Evolutionary conservation across 1,284 basidiomycete genomes (phyloP).

Genomic region (Entoloma clypeatum): DNA sequence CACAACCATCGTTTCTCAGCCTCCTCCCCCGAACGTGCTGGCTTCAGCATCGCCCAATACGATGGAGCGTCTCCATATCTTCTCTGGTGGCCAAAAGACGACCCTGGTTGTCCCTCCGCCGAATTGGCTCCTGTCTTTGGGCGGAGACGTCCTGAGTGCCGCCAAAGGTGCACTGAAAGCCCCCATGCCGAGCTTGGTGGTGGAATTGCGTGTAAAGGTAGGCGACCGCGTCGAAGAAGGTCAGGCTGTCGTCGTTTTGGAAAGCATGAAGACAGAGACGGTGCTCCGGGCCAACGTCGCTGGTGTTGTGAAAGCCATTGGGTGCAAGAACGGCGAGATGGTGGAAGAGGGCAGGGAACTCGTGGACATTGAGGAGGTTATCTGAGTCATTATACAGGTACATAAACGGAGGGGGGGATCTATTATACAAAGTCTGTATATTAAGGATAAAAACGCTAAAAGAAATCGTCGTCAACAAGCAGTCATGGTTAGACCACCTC

Average conservation of each 20-base stretch:
- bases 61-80: slow-evolving; percentile 71
- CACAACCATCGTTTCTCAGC: slow-evolving; percentile 73
- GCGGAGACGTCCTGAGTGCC: slow-evolving; percentile 48
- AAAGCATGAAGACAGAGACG: slow-evolving; percentile 97
- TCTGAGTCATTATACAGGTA: slow-evolving; percentile 7
- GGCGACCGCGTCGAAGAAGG: slow-evolving; percentile 81
- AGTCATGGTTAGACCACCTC: slow-evolving; percentile 15
- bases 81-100: slow-evolving; percentile 53
- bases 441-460: neutral
- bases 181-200: slow-evolving; percentile 88
- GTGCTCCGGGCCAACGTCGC: slow-evolving; percentile 68
- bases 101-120: slow-evolving; percentile 62
- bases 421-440: neutral
- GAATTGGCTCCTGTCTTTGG: slow-evolving; percentile 61
- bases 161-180: slow-evolving; percentile 60
- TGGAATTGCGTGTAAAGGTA: slow-evolving; percentile 75
- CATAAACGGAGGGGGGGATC: neutral
- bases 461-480: slow-evolving; percentile 4
- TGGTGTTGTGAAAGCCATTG: slow-evolving; percentile 69
- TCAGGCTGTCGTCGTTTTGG: slow-evolving; percentile 78
- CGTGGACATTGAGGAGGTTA: slow-evolving; percentile 54
- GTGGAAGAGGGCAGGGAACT: slow-evolving; percentile 83
- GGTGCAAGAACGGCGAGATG: slow-evolving; percentile 81
- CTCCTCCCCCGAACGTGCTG: slow-evolving; percentile 45
- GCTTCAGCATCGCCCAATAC: slow-evolving; percentile 48